Evolutionary conservation across 177 flowering plant genomes (phyloP), one percentile per base, ranked within the genome.

Genomic region (Tripterygium wilfordii): DNA sequence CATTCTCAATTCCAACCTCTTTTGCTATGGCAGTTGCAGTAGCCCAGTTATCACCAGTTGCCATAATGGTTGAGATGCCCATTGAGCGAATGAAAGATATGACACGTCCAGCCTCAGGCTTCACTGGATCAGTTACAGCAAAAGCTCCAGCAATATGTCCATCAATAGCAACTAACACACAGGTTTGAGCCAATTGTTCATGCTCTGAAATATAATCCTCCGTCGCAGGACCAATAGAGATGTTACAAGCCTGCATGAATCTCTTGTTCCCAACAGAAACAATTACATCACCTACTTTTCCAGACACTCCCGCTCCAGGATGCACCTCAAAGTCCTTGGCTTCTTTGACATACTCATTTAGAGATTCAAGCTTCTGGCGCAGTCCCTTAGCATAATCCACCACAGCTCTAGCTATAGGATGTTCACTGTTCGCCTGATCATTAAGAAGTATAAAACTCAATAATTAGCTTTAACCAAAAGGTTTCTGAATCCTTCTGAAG

Each of bases 1-100:
- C 95, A 21, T 48, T 61, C 15, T 48, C 55, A 19, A 92, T 92
- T 23, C 96, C 96, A 42, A 88, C 84, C 67, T 88, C 88, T 52
- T 59, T 80, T 32, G 83, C 94, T 47, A 88, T 74, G 3, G 96
- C 83, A 29, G 35, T 55, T 41, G 95, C 98, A 21, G 96, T 85
- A 29, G 86, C 80, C 88, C 75, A 83, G 63, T 91, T 91, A 71
- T 91, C 98, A 40, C 96, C 98, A 36, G 98, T 92, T 38, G 88
- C 82, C 95, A 92, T 80, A 39, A 92, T 71, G 63, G 80, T 75
- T 22, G 85, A 63, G 51, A 92, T 85, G 28, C 52, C 61, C 96
- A 88, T 85, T 2, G 82, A 77, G 18, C 52, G 67, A 33, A 92
- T 88, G 62, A 64, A 78, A 2, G 88, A 79, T 37, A 92, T 54